These are phyloP conservation scores for Chenopodium album DNA, from an alignment of 148 eudicot genomes.

Conservation along the genomic window DNA sequence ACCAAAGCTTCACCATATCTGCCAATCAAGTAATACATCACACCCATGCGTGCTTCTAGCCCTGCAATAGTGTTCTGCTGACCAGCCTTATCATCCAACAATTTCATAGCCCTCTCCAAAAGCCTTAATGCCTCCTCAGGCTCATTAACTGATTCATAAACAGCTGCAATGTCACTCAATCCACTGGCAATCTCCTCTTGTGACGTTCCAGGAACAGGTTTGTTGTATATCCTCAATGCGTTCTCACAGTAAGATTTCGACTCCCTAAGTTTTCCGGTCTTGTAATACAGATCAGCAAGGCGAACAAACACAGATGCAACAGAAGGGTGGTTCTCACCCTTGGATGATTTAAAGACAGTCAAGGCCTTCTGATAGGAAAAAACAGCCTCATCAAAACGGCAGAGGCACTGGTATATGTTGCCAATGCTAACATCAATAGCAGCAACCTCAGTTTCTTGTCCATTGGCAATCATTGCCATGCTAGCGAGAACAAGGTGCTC, in stretches of 20 bases:
- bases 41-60: slow-evolving; percentile 89
- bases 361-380: slow-evolving; percentile 96
- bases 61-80: slow-evolving; percentile 91
- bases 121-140: slow-evolving; percentile 90
- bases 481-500: slow-evolving; percentile 97
- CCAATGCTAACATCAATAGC: slow-evolving; percentile 92
- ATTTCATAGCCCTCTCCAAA: slow-evolving; percentile 75
- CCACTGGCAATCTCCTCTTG: slow-evolving; percentile 92
- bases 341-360: slow-evolving; percentile 89
- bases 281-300: slow-evolving; percentile 86
- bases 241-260: slow-evolving; percentile 95
- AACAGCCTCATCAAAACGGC: slow-evolving; percentile 87
- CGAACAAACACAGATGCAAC: slow-evolving; percentile 92
- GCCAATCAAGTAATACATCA: slow-evolving; percentile 85
- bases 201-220: slow-evolving; percentile 93
- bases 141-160: slow-evolving; percentile 84
- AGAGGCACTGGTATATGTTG: slow-evolving; percentile 70
- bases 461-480: slow-evolving; percentile 99
- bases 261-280: slow-evolving; percentile 91
- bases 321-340: slow-evolving; percentile 95
- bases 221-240: slow-evolving; percentile 88
- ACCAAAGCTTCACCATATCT: slow-evolving; percentile 69
- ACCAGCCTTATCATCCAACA: slow-evolving; percentile 86
- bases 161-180: slow-evolving; percentile 82
- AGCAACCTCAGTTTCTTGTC: slow-evolving; percentile 95